phyloP scores from a whole-genome alignment of 768 basidiomycete species.

The Lentinula aciculospora region DNA sequence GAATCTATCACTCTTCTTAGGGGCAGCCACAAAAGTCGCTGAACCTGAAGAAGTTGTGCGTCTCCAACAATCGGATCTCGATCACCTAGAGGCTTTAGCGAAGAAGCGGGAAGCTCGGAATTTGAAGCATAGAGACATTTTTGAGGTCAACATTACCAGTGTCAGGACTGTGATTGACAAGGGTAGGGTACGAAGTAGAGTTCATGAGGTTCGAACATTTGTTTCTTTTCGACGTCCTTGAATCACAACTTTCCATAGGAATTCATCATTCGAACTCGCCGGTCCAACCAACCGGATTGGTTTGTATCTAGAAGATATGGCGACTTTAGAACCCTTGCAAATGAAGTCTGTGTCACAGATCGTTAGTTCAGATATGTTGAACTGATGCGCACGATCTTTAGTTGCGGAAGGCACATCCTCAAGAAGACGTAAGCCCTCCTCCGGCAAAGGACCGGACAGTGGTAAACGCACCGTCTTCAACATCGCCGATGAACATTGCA shows the following conservation, averaged over 20 bases:
- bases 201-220: conserved; percentile 70
- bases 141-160: conserved; percentile 89
- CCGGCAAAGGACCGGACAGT: conserved; percentile 86
- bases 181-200: conserved; percentile 78
- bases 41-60: conserved; percentile 90
- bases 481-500: conserved; percentile 18
- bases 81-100: conserved; percentile 69
- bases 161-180: conserved; percentile 81
- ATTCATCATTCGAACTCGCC: conserved; percentile 87
- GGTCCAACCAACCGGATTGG: conserved; percentile 66
- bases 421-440: conserved; percentile 73
- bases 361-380: background rate
- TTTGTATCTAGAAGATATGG: conserved; percentile 93
- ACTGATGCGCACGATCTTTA: conserved; percentile 24
- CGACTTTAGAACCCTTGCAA: conserved; percentile 85
- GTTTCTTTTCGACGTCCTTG: conserved; percentile 4
- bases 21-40: conserved; percentile 73
- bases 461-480: conserved; percentile 37
- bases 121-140: conserved; percentile 45
- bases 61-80: conserved; percentile 79
- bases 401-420: conserved; percentile 85
- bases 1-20: conserved; percentile 76
- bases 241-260: conserved; percentile 47
- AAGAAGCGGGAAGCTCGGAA: conserved; percentile 52
- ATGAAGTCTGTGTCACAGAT: conserved; percentile 50